These are phyloP conservation scores for Thraustochytrium striatum DNA, from an alignment of 352 stramenopile genomes.

Conservation along the genomic window DNA sequence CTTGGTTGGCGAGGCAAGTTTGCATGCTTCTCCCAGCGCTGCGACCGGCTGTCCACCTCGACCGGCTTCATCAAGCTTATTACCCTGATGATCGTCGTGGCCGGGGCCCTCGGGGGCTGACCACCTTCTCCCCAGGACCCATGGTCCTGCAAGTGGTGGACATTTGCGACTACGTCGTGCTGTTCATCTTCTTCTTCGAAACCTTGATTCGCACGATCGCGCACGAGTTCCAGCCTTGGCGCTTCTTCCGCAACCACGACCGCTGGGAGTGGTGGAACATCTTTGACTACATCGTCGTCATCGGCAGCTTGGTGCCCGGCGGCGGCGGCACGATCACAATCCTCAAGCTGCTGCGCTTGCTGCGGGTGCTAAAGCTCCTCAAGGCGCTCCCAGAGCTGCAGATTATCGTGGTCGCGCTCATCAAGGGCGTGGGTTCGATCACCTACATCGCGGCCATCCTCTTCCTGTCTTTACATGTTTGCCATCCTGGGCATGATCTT, in stretches of 20 bases:
- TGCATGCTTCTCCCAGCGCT: neutral
- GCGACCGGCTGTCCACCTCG: neutral
- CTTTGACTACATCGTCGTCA: slow-evolving; percentile 67
- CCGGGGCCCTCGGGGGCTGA: slow-evolving; percentile 40
- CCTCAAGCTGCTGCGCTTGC: slow-evolving; percentile 69
- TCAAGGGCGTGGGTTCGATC: slow-evolving; percentile 76
- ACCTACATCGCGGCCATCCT: slow-evolving; percentile 81
- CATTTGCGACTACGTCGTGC: slow-evolving; percentile 64
- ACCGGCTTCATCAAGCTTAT: slow-evolving; percentile 28
- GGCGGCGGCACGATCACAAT: slow-evolving; percentile 69
- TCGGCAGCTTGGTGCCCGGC: slow-evolving; percentile 66
- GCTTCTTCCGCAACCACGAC: slow-evolving; percentile 10
- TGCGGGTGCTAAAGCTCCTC: slow-evolving; percentile 79
- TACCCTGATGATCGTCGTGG: slow-evolving; percentile 46
- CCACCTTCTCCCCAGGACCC: too few relatives aligned
- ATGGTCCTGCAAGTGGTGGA: too few relatives aligned
- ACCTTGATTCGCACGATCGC: slow-evolving; percentile 68
- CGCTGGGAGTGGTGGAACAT: slow-evolving; percentile 47
- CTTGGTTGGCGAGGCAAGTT: too few relatives aligned
- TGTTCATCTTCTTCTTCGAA: slow-evolving; percentile 71
- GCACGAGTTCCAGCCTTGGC: slow-evolving; percentile 68
- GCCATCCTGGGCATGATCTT: slow-evolving; percentile 82
- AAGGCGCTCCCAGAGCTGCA: slow-evolving; percentile 74
- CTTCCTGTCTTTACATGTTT: slow-evolving; percentile 82
- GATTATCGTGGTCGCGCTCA: slow-evolving; percentile 80